Conservation (phyloP, 768 basidiomycete species). For the Amylocystis lapponica region DNA sequence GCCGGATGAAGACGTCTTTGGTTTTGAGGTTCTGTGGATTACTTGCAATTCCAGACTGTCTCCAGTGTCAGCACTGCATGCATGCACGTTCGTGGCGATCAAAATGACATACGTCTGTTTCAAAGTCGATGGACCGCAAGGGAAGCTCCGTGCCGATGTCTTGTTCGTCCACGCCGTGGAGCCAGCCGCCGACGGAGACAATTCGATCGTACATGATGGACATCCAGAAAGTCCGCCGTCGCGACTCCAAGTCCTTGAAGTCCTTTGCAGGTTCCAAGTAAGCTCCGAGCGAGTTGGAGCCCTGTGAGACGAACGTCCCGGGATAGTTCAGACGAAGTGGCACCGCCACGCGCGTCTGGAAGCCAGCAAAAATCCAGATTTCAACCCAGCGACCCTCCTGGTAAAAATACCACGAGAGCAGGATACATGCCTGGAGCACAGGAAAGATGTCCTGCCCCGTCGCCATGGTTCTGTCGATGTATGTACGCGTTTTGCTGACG, state of each 20-base stretch:
- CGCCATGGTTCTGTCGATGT: slow-evolving; percentile 88
- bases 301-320: slow-evolving; percentile 71
- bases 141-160: slow-evolving; percentile 85
- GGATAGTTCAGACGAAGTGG: slow-evolving; percentile 83
- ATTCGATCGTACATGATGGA: slow-evolving; percentile 83
- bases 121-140: slow-evolving; percentile 68
- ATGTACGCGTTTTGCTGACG: slow-evolving; percentile 79
- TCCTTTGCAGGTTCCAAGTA: slow-evolving; percentile 79
- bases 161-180: slow-evolving; percentile 78
- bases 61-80: not conserved
- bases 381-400: slow-evolving; percentile 88
- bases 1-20: slow-evolving; percentile 60
- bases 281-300: slow-evolving; percentile 63
- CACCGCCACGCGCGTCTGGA: slow-evolving; percentile 76
- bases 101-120: slow-evolving; percentile 51
- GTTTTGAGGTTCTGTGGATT: slow-evolving; percentile 72
- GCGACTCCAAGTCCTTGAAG: slow-evolving; percentile 66
- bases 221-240: slow-evolving; percentile 90
- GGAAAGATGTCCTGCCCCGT: slow-evolving; percentile 82
- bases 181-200: slow-evolving; percentile 66
- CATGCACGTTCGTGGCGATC: not conserved
- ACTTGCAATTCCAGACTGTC: slow-evolving; percentile 52
- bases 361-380: slow-evolving; percentile 86
- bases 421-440: slow-evolving; percentile 81
- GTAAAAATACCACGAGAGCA: slow-evolving; percentile 89